Evolutionary conservation across 345 rosid species (phyloP).

Genomic region (Gossypium longicalyx): DNA sequence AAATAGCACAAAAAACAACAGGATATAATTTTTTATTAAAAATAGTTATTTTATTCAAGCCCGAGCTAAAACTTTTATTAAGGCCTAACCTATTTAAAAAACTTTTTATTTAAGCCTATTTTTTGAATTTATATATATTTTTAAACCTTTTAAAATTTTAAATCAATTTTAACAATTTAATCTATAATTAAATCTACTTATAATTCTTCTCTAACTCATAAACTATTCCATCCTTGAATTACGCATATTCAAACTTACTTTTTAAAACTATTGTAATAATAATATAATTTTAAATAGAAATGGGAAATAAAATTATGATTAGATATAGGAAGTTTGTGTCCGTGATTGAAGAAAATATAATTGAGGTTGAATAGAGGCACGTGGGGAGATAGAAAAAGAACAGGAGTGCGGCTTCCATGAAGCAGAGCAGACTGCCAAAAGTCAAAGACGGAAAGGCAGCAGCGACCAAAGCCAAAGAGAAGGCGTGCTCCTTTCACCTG

Average conservation of each 20-base stretch:
- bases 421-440: neutral
- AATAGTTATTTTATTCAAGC: too few relatives aligned
- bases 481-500: constrained; percentile 12
- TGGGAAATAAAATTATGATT: too few relatives aligned
- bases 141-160: too few relatives aligned
- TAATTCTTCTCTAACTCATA: rapidly evolving
- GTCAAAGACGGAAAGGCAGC: constrained; percentile 25
- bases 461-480: neutral
- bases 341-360: neutral
- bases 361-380: neutral
- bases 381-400: neutral
- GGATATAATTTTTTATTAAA: too few relatives aligned
- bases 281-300: too few relatives aligned
- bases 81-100: too few relatives aligned
- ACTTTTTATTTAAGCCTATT: rapidly evolving
- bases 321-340: neutral
- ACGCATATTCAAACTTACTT: too few relatives aligned
- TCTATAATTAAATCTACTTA: rapidly evolving
- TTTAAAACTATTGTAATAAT: too few relatives aligned
- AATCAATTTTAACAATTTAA: rapidly evolving
- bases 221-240: too few relatives aligned
- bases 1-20: too few relatives aligned
- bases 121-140: too few relatives aligned
- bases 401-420: neutral
- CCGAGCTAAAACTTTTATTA: too few relatives aligned